phyloP scores from a whole-genome alignment of 768 basidiomycete genomes.

The Fomitopsis serialis region DNA sequence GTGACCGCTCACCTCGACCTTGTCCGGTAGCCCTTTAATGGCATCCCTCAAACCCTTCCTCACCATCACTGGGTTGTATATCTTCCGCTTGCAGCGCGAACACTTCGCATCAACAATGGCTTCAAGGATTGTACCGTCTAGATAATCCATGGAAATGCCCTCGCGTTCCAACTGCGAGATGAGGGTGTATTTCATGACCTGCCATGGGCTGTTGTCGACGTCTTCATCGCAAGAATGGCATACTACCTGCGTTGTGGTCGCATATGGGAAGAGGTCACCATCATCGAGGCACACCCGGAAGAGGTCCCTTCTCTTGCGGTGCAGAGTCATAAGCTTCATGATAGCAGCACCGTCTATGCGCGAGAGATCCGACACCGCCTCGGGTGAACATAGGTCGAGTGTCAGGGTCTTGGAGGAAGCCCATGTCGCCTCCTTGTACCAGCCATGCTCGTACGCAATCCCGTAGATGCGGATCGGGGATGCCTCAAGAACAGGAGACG shows the following conservation, averaged over 20 bases:
- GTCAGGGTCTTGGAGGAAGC: constrained; percentile 38
- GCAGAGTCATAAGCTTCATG: constrained; percentile 35
- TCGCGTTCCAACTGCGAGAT: constrained; percentile 1
- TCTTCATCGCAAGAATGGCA: constrained; percentile 11
- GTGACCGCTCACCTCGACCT: constrained; percentile 10
- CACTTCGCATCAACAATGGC: constrained; percentile 6
- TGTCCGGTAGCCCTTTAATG: constrained; percentile 11
- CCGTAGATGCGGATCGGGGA: constrained; percentile 42
- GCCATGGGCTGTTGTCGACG: constrained; percentile 14
- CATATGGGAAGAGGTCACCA: constrained; percentile 25
- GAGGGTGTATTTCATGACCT: constrained; percentile 14
- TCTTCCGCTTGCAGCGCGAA: constrained; percentile 8
- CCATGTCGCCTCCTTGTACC: constrained; percentile 38
- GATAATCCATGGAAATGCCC: constrained; percentile 3
- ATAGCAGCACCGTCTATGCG: constrained; percentile 30
- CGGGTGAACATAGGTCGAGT: constrained; percentile 33
- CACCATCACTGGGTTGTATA: constrained; percentile 12
- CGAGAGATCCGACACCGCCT: constrained; percentile 27
- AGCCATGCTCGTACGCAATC: constrained; percentile 38
- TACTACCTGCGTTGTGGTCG: constrained; percentile 9
- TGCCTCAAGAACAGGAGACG: constrained; percentile 35
- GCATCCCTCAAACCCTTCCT: constrained; percentile 9
- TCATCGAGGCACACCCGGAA: constrained; percentile 33
- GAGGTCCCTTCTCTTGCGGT: constrained; percentile 33
- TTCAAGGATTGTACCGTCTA: constrained; percentile 1